Percentiles rank a stretch among this genome's conserved stretches.
These are phyloP conservation scores for Zoysia matrella DNA, from an alignment of 202 grass and related monocot genomes.

Conservation along the genomic window DNA sequence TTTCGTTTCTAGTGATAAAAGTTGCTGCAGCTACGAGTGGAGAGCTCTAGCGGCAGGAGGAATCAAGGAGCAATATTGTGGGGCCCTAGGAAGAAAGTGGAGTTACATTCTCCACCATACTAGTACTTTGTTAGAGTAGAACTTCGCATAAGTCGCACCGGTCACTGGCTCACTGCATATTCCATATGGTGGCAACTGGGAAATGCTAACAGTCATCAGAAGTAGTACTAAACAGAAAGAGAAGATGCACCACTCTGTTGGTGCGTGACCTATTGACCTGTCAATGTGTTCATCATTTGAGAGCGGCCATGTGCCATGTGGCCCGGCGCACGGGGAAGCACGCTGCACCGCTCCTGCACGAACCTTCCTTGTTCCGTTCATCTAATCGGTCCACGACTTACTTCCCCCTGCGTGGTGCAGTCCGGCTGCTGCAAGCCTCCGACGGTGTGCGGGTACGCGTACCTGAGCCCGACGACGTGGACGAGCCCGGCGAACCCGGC, in stretches of 20 bases:
- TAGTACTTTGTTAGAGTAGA: too few relatives aligned
- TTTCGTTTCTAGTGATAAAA: not conserved
- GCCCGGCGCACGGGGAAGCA: conserved; percentile 10
- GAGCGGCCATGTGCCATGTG: conserved; percentile 37
- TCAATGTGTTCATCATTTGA: not conserved
- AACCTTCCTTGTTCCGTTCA: not conserved
- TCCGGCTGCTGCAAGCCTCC: conserved; percentile 91
- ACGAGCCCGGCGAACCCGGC: conserved; percentile 56
- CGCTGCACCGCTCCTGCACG: not conserved
- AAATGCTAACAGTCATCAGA: not conserved
- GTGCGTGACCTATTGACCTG: conserved; percentile 3
- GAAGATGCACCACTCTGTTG: not conserved
- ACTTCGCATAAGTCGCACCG: not conserved
- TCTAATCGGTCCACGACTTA: not conserved
- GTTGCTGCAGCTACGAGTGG: not conserved
- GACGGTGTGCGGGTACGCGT: conserved; percentile 71
- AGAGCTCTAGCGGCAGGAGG: not conserved
- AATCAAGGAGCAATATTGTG: conserved; percentile 39
- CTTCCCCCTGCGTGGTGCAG: conserved; percentile 38
- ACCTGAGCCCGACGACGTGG: conserved; percentile 75
- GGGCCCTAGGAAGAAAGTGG: not conserved
- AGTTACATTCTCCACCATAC: not conserved
- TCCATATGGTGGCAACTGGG: not conserved
- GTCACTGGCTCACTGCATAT: not conserved
- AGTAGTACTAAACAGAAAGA: not conserved